Evolutionary conservation across 2,329 filamentous ascomycete genomes (phyloP).

Genomic region (Chalara sp.): DNA sequence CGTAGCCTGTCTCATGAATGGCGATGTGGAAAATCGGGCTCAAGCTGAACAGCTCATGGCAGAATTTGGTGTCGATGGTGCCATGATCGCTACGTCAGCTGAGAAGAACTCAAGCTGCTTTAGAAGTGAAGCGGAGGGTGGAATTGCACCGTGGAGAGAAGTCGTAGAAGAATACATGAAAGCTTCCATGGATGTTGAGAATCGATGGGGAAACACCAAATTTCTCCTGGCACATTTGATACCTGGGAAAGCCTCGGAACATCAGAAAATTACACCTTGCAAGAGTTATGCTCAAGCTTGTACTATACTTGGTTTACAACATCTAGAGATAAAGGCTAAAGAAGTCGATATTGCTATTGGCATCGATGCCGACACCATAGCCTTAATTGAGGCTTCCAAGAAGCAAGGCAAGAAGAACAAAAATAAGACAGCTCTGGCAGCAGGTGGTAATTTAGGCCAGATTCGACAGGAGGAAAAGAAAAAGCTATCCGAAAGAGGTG

Average conservation of each 20-base stretch:
- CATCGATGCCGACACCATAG: slow-evolving; percentile 9
- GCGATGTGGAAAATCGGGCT: slow-evolving; percentile 73
- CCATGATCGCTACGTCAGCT: slow-evolving; percentile 93
- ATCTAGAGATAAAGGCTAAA: slow-evolving; percentile 56
- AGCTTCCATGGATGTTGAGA: slow-evolving; percentile 68
- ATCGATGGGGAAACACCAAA: slow-evolving; percentile 89
- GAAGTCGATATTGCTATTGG: slow-evolving; percentile 47
- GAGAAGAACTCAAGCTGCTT: slow-evolving; percentile 92
- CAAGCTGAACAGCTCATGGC: slow-evolving; percentile 64
- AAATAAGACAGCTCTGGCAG: slow-evolving; percentile 36
- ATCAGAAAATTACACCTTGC: slow-evolving; percentile 52
- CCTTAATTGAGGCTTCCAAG: slow-evolving; percentile 8
- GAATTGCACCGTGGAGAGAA: slow-evolving; percentile 66
- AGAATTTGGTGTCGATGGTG: slow-evolving; percentile 83
- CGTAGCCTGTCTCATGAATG: slow-evolving; percentile 93
- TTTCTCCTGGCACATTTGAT: slow-evolving; percentile 81
- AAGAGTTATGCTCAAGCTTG: slow-evolving; percentile 70
- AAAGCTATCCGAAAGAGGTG: slow-evolving; percentile 8
- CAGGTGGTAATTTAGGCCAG: slow-evolving; percentile 39
- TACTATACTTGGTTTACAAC: slow-evolving; percentile 55
- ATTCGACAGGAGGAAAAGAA: slow-evolving; percentile 24
- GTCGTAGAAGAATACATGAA: slow-evolving; percentile 72
- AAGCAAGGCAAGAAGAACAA: slow-evolving; percentile 16
- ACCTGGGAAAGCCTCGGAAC: slow-evolving; percentile 65
- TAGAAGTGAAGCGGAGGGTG: slow-evolving; percentile 60